Percentiles rank a stretch among this genome's conserved stretches.
These are phyloP conservation scores for Erodium chrysanthum DNA, from an alignment of 441 rosid genomes.

Conservation along the genomic window DNA sequence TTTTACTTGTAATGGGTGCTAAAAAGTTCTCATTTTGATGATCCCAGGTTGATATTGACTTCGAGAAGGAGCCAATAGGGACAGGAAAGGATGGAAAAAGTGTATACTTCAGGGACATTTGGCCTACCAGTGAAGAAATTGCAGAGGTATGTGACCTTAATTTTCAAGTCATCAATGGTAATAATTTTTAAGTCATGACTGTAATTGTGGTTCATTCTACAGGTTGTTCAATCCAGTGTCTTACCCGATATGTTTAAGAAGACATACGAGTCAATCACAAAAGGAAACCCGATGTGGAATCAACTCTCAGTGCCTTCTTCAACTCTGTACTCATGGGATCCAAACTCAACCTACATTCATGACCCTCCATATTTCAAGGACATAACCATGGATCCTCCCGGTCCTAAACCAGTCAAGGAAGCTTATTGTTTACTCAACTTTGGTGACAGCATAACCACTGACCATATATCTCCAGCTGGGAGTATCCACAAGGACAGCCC, in stretches of 20 bases:
- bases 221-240: conserved; percentile 47
- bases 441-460: conserved; percentile 55
- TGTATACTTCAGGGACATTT: conserved; percentile 43
- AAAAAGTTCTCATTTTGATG: neutral
- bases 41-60: conserved; percentile 51
- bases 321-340: conserved; percentile 44
- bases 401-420: conserved; percentile 49
- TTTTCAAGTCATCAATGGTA: neutral
- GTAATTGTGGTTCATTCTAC: neutral
- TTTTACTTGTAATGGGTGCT: neutral
- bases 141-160: conserved; percentile 30
- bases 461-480: conserved; percentile 62
- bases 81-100: conserved; percentile 37
- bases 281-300: conserved; percentile 54
- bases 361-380: conserved; percentile 54
- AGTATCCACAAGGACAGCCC: conserved; percentile 51
- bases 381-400: conserved; percentile 46
- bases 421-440: conserved; percentile 52
- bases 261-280: conserved; percentile 42
- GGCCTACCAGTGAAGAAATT: conserved; percentile 52
- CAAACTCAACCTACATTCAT: conserved; percentile 47
- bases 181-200: neutral
- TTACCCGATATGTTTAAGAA: conserved; percentile 50
- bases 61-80: conserved; percentile 50
- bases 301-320: conserved; percentile 37